Evolutionary conservation across 2,329 filamentous ascomycete species (phyloP), one percentile per base, ranked within the genome.

Genomic region (Aureobasidium pullulans): DNA sequence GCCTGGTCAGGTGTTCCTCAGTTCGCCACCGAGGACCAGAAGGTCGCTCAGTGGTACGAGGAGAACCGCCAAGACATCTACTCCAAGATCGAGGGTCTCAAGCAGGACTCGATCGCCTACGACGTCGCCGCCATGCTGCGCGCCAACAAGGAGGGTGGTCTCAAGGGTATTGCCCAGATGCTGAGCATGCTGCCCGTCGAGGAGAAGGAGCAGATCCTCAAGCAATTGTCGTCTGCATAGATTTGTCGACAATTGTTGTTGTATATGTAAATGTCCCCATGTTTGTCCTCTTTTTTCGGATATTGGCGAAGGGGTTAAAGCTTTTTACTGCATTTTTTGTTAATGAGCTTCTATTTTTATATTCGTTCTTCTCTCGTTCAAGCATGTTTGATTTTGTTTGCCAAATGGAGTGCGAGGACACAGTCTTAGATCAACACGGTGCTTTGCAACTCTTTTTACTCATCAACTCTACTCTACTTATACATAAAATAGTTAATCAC

Each of bases 1-100:
- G 87, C 90, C 40, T 96, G 94, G 90, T 90, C 86, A 44, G 86
- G 82, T 49, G 80, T 96, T 61, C 76, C 84, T 44, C 82, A 89
- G 66, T 96, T 96, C 73, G 84, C 88, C 59, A 82, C 81, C 61
- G 85, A 90, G 63, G 94, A 99, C 73, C 84, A 84, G 67, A 86
- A 85, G 65, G 94, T 96, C 31, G 90, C 92, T 4, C 82, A 87
- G 67, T 99, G 94, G 94, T 97, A 96, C 72, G 94, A 99, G 80
- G 87, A 93, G 77, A 94, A 97, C 78, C 82, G 90, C 71, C 90
- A 93, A 80, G 77, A 79, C 42, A 85, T 99, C 53, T 82, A 88
- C 63, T 83, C 87, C 63, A 96, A 94, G 83, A 84, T 97, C 31
- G 91, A 96, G 73, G 76, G 80, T 11, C 80, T 97, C 69, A 94